Conservation (phyloP, 2,329 filamentous ascomycete genomes). For the Scedosporium minutisporum region DNA sequence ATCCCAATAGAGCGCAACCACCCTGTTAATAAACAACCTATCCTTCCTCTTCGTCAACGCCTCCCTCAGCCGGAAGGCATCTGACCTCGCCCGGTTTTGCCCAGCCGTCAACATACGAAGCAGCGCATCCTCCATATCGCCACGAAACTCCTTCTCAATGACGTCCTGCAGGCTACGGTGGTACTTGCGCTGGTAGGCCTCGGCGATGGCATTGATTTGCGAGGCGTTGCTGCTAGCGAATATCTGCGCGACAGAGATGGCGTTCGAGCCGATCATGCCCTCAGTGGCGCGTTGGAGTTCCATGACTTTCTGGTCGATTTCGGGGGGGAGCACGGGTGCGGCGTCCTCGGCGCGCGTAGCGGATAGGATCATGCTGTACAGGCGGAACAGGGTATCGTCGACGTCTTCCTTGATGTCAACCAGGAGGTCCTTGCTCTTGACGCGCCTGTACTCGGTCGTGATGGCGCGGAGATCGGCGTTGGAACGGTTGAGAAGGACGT, state of each 20-base stretch:
- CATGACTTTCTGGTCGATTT: conserved; percentile 23
- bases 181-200: conserved; percentile 22
- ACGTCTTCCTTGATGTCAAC: conserved; percentile 22
- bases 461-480: conserved; percentile 26
- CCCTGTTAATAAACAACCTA: conserved; percentile 20
- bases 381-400: conserved; percentile 18
- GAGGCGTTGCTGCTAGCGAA: conserved; percentile 21
- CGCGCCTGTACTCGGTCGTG: conserved; percentile 17
- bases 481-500: conserved; percentile 23
- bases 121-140: conserved; percentile 23
- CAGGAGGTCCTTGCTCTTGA: conserved; percentile 19
- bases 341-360: conserved; percentile 19
- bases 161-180: conserved; percentile 21
- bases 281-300: conserved; percentile 23
- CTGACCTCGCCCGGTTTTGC: conserved; percentile 14
- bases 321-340: conserved; percentile 14
- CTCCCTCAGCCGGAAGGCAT: conserved; percentile 16
- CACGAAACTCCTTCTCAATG: conserved; percentile 24
- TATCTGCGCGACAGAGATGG: conserved; percentile 21
- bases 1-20: conserved; percentile 23
- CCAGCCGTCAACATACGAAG: conserved; percentile 19
- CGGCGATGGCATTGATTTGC: conserved; percentile 20
- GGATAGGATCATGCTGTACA: conserved; percentile 24
- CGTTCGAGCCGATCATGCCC: conserved; percentile 19
- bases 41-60: conserved; percentile 22